A percentile compares a stretch with the other conserved stretches of the same genome.
These are phyloP conservation scores for Rhizopogon sp. DNA, from an alignment of 768 basidiomycete genomes.

Conservation along the genomic window DNA sequence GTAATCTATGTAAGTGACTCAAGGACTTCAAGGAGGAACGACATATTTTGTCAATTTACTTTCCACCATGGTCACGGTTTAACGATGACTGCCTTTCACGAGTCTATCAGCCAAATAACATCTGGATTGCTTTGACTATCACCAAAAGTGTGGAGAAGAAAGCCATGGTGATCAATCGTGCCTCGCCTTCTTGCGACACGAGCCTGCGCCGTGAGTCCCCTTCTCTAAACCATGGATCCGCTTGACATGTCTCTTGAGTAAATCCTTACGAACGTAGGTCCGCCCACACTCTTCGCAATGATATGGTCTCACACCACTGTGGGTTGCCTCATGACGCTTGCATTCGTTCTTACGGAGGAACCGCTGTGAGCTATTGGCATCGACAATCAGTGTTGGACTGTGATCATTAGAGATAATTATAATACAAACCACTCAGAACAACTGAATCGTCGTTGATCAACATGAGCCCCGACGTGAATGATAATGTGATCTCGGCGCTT, in stretches of 20 bases:
- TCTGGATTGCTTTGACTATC: not conserved
- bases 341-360: slow-evolving; percentile 76
- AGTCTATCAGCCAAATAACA: not conserved
- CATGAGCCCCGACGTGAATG: slow-evolving; percentile 68
- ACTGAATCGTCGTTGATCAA: slow-evolving; percentile 62
- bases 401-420: not conserved
- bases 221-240: slow-evolving; percentile 44
- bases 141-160: not conserved
- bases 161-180: not conserved
- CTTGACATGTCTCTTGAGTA: slow-evolving; percentile 61
- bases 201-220: slow-evolving; percentile 24
- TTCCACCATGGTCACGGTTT: too few species aligned
- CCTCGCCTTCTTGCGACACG: not conserved
- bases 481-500: slow-evolving; percentile 72
- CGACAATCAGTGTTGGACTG: slow-evolving; percentile 7
- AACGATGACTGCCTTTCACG: too few species aligned
- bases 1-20: too few species aligned
- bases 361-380: slow-evolving; percentile 42
- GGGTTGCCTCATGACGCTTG: slow-evolving; percentile 68
- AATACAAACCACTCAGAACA: slow-evolving; percentile 58
- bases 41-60: too few species aligned
- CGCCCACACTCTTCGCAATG: slow-evolving; percentile 52
- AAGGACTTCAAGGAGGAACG: too few species aligned
- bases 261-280: slow-evolving; percentile 63
- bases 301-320: slow-evolving; percentile 55